Percentiles rank a stretch among this genome's conserved stretches.
phyloP scores from a whole-genome alignment of 768 basidiomycete species.

The Leccinum ochraceum region DNA sequence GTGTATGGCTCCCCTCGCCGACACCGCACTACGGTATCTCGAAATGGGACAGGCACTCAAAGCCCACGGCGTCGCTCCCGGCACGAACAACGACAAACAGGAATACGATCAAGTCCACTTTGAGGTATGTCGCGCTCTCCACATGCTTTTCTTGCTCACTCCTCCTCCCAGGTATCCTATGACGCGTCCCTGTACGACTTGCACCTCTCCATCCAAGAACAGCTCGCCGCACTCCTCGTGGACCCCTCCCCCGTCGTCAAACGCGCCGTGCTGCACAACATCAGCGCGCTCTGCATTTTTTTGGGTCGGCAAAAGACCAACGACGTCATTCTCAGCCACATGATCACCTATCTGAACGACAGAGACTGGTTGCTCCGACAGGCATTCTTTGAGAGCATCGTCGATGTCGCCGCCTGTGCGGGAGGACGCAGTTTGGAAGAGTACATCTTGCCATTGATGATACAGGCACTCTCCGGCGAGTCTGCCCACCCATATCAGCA shows the following conservation, averaged over 20 bases:
- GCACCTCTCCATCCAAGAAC: conserved; percentile 82
- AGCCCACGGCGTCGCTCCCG: conserved; percentile 66
- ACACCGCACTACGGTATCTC: conserved; percentile 82
- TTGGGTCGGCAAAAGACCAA: conserved; percentile 91
- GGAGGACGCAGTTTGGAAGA: conserved; percentile 91
- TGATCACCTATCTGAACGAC: conserved; percentile 86
- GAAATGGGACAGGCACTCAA: conserved; percentile 94
- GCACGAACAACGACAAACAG: conserved; percentile 47
- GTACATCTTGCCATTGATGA: conserved; percentile 95
- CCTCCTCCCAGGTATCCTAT: conserved; percentile 72
- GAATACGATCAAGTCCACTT: conserved; percentile 80
- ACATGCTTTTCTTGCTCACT: neutral
- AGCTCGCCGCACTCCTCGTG: conserved; percentile 81
- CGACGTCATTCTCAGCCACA: conserved; percentile 87
- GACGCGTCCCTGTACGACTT: conserved; percentile 86
- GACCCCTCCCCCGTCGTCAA: conserved; percentile 90
- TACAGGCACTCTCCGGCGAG: conserved; percentile 90
- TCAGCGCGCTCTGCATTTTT: conserved; percentile 90
- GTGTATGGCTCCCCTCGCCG: conserved; percentile 81
- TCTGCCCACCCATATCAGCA: neutral
- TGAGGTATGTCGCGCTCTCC: conserved; percentile 53
- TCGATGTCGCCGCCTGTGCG: conserved; percentile 93
- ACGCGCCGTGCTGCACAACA: conserved; percentile 83
- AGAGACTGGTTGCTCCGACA: conserved; percentile 89
- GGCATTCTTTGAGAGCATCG: conserved; percentile 94